phyloP scores from a whole-genome alignment of 345 rosid genomes.

The Hevea brasiliensis region DNA sequence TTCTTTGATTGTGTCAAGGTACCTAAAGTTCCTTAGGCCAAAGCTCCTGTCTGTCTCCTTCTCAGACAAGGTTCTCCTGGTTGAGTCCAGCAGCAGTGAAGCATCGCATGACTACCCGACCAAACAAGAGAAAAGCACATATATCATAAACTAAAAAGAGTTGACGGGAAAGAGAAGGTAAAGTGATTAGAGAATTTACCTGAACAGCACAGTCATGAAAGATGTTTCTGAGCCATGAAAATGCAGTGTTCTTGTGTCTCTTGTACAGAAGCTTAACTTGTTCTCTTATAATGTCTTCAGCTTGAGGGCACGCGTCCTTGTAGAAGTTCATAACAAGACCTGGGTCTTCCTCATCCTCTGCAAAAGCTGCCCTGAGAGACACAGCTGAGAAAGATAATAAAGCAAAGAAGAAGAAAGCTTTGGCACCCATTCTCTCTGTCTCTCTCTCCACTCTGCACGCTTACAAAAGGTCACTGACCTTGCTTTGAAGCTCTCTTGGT shows the following conservation, averaged over 20 bases:
- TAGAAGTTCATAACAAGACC: constrained; percentile 83
- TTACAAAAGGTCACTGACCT: constrained; percentile 24
- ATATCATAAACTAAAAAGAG: neutral
- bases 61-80: constrained; percentile 88
- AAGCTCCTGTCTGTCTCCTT: constrained; percentile 96
- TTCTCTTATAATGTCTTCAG: constrained; percentile 84
- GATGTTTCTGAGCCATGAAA: constrained; percentile 97
- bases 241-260: constrained; percentile 99
- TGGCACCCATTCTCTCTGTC: constrained; percentile 46
- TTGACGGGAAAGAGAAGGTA: neutral
- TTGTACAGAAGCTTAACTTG: constrained; percentile 93
- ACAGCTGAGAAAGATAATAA: constrained; percentile 48
- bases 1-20: constrained; percentile 85
- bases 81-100: constrained; percentile 91
- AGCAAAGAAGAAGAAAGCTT: constrained; percentile 41
- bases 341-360: constrained; percentile 51
- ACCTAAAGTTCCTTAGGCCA: constrained; percentile 91
- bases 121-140: neutral
- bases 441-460: neutral
- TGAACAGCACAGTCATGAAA: constrained; percentile 98
- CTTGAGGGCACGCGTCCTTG: constrained; percentile 91
- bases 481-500: neutral
- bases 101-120: constrained; percentile 82
- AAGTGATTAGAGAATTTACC: constrained; percentile 31
- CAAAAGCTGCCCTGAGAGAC: constrained; percentile 32